phyloP scores from a whole-genome alignment of 257 asterid species.

The Misopates orontium region DNA sequence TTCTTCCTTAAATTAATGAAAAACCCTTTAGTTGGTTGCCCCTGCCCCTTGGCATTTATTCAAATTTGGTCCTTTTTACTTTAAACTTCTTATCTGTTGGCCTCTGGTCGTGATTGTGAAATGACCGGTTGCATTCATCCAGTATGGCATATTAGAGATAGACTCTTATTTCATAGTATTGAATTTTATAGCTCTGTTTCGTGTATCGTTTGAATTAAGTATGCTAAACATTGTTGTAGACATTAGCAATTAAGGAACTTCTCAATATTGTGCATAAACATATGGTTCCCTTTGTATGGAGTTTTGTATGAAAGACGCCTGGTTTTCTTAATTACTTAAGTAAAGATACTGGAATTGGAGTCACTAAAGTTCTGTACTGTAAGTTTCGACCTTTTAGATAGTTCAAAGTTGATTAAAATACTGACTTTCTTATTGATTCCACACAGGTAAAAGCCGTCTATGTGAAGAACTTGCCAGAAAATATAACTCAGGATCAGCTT shows the following conservation, averaged over 20 bases:
- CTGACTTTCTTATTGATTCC: constrained; percentile 16
- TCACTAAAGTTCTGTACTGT: not conserved
- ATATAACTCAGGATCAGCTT: constrained; percentile 80
- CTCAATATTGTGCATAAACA: not conserved
- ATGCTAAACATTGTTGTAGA: not conserved
- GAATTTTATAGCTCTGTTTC: not conserved
- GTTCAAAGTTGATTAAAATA: not conserved
- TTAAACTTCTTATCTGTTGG: no score
- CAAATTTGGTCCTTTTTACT: no score
- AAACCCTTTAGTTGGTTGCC: constrained; percentile 6
- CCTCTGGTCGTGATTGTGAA: no score
- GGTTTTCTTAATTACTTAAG: not conserved
- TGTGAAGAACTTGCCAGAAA: constrained; percentile 88
- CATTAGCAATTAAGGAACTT: not conserved
- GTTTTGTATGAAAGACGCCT: not conserved
- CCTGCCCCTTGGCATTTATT: not conserved
- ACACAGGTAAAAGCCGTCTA: constrained; percentile 90
- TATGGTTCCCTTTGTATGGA: not conserved
- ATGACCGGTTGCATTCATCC: no score
- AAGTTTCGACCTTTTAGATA: constrained; percentile 1
- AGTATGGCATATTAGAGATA: no score
- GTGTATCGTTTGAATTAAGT: not conserved
- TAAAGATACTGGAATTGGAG: not conserved
- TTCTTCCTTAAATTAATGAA: not conserved
- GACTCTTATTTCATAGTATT: no score